Percentiles rank a stretch among this genome's conserved stretches.
Evolutionary conservation across 2,329 filamentous ascomycete species (phyloP).

Genomic region (Clarireedia sp.): DNA sequence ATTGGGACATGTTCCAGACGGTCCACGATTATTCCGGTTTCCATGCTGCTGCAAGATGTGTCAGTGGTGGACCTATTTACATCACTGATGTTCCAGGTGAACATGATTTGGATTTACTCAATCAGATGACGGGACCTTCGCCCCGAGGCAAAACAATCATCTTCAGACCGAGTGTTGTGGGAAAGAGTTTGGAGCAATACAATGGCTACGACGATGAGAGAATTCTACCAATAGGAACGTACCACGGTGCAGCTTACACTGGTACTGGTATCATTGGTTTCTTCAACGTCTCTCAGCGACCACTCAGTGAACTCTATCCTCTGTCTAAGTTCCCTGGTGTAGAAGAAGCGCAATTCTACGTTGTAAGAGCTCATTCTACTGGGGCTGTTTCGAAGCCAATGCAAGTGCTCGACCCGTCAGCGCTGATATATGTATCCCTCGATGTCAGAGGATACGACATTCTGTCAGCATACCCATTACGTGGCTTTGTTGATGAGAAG

Average conservation of each 20-base stretch:
- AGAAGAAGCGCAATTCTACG: constrained; percentile 48
- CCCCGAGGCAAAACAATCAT: constrained; percentile 67
- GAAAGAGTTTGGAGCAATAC: constrained; percentile 67
- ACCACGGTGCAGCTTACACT: constrained; percentile 58
- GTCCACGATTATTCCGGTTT: constrained; percentile 64
- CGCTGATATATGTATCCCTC: constrained; percentile 56
- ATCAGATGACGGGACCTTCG: constrained; percentile 72
- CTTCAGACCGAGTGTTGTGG: constrained; percentile 67
- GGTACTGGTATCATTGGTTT: constrained; percentile 73
- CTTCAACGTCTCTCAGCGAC: constrained; percentile 67
- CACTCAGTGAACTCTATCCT: constrained; percentile 60
- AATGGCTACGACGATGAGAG: constrained; percentile 64
- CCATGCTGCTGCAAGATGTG: constrained; percentile 81
- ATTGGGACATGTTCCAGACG: constrained; percentile 69
- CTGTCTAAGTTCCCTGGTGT: constrained; percentile 69
- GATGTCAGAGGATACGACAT: constrained; percentile 69
- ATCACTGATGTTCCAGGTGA: constrained; percentile 85
- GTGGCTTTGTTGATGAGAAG: constrained; percentile 40
- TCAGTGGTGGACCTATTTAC: constrained; percentile 88
- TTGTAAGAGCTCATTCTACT: constrained; percentile 64
- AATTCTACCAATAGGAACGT: constrained; percentile 71
- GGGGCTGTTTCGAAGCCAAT: constrained; percentile 52
- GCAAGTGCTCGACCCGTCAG: constrained; percentile 34
- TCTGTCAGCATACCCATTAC: constrained; percentile 63
- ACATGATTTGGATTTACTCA: constrained; percentile 68